Evolutionary conservation across 495 filamentous ascomycete species (phyloP), one percentile per base, ranked within the genome.

Genomic region (Aspergillus cristatus): DNA sequence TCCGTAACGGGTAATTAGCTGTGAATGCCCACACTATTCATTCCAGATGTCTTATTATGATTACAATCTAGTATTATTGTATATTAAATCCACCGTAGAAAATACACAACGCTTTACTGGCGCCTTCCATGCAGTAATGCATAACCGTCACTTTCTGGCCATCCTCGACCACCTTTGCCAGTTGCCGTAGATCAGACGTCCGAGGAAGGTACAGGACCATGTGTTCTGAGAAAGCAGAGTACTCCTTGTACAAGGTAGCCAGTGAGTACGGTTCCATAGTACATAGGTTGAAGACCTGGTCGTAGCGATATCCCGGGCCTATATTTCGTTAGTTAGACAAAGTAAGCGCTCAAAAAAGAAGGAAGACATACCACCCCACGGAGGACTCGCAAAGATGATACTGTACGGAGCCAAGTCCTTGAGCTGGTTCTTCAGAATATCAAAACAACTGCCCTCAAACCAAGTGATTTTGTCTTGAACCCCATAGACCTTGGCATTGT

Each of bases 121-220:
- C 82, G 7, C 86, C 85, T 38, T 84, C 70, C 61, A 91, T 81
- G 56, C 87, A 95, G 54, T 98, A 98, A 62, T 98, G 91, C 33
- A 85, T 74, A 17, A 88, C 80, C 14, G 82, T 74, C 6, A 85
- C 59, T 53, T 74, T 75, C 29, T 62, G 42, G 12, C 57, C 70
- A 7, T 65, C 55, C 34, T 75, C 68, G 1, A 70, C 74, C 36
- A 79, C 57, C 44, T 65, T 65, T 3, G 86, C 86, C 26, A 98
- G 62, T 53, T 98, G 93, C 16, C 79, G 72, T 14, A 97, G 45
- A 60, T 98, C 79, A 32, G 86, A 91, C 2, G 82, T 94, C 32
- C 91, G 70, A 6, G 91, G 91, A n/a, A 98, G 67, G 50, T 82
- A 97, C 13, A 98, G 66, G 4, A 79, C 84, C 12, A 83, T 53